Evolutionary conservation across 306 rosid genomes (phyloP), one percentile per base, ranked within the genome.

Genomic region (Cucurbita maxima): DNA sequence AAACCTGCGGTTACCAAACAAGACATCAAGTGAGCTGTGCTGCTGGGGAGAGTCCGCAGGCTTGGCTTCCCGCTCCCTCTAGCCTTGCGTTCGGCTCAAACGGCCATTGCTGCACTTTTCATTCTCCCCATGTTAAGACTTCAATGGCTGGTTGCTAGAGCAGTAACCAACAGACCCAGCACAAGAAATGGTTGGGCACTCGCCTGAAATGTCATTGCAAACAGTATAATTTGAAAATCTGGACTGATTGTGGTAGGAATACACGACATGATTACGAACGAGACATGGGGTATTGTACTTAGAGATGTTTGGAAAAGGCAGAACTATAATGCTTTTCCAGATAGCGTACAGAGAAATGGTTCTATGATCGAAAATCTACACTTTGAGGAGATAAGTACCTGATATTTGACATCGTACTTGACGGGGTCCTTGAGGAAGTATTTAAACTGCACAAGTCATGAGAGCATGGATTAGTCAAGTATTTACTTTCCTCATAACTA

Each of bases 101-200:
- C 34, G 18, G 8, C 5, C 0, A 37, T 63, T 10, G 34, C 13
- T 36, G 20, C 20, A 18, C 52, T 12, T 4, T 41, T 63, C 5
- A 41, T 63, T 63, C 16, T 41, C 13, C 52, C 19, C 41, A 3
- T 15, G 66, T 58, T 16, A 30, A 2, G 38, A 43, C 30, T 36
- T 83, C 75, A 86, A 77, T 86, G 90, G 74, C 87, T 86, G 58
- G 82, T 84, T 60, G 90, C 90, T 55, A 86, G 50, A 38, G 90
- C 90, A 69, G 90, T 86, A 63, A 86, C 86, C 69, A 84, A 66
- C 4, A 86, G 83, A 74, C 90, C 90, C 14, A 86, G 86, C 36
- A 86, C 81, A 14, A 86, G 90, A 80, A 86, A 86, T 67, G 90
- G 90, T 75, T 86, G 90, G 34, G 90, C 90, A 10, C 90, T 86